phyloP scores from a whole-genome alignment of 2,329 filamentous ascomycete genomes.

The Aureobasidium vineae region DNA sequence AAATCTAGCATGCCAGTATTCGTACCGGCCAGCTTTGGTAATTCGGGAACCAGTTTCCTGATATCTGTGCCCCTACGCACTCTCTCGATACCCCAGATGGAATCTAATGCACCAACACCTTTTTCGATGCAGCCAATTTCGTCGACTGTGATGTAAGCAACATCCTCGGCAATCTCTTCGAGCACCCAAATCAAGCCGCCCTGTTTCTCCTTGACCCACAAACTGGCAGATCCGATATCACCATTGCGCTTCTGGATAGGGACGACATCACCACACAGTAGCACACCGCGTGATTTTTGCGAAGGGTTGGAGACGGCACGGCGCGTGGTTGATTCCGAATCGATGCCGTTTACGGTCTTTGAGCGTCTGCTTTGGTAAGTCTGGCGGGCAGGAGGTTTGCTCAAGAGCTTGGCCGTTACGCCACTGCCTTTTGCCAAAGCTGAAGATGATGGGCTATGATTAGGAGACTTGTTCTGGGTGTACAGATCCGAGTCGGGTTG shows the following conservation, averaged over 20 bases:
- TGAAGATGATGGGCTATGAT: conserved; percentile 26
- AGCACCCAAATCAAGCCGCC: conserved; percentile 95
- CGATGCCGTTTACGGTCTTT: conserved; percentile 62
- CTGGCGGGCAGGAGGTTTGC: conserved; percentile 68
- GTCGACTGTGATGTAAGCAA: conserved; percentile 73
- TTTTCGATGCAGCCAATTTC: conserved; percentile 71
- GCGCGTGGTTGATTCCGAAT: conserved; percentile 45
- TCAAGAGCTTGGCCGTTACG: conserved; percentile 83
- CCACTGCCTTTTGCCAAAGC: conserved; percentile 68
- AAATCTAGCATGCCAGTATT: conserved; percentile 75
- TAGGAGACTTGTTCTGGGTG: conserved; percentile 38
- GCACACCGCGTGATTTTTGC: conserved; percentile 78
- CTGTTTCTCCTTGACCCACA: conserved; percentile 98
- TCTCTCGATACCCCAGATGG: conserved; percentile 78
- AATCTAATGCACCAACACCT: conserved; percentile 70
- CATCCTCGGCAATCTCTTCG: conserved; percentile 95
- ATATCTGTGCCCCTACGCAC: conserved; percentile 69
- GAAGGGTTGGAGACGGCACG: conserved; percentile 62
- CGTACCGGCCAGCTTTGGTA: conserved; percentile 73
- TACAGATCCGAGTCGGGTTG: conserved; percentile 52
- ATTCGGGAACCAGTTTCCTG: conserved; percentile 72
- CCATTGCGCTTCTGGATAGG: conserved; percentile 97
- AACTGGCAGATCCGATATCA: conserved; percentile 82
- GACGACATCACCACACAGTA: conserved; percentile 96
- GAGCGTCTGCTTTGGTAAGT: conserved; percentile 57